Conservation (phyloP, 495 filamentous ascomycete genomes). For the Aspergillus ellipticus region DNA sequence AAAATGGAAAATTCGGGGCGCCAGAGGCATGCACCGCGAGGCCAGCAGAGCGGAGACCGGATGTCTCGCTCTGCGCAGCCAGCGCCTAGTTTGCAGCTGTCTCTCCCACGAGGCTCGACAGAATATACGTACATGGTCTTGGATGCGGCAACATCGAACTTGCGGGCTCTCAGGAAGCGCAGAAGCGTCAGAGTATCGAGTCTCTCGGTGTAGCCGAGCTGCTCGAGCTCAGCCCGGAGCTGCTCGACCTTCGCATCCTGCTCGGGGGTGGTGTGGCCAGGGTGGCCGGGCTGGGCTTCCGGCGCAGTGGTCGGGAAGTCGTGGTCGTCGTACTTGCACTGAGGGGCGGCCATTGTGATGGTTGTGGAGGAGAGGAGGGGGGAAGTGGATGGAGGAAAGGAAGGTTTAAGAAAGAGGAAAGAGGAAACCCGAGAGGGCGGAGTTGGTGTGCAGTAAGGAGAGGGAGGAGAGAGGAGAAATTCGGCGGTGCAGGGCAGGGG, state of each 20-base stretch:
- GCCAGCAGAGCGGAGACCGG: background rate
- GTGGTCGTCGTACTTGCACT: conserved; percentile 95
- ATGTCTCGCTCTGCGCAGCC: background rate
- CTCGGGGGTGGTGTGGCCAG: conserved; percentile 79
- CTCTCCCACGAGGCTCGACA: background rate
- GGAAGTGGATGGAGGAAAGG: background rate
- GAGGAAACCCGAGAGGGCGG: background rate
- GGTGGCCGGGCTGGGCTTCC: conserved; percentile 67
- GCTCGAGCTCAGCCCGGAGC: conserved; percentile 78
- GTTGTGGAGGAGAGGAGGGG: conserved; percentile 2
- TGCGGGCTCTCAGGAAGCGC: conserved; percentile 87
- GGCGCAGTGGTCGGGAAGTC: conserved; percentile 83
- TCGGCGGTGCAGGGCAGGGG: conserved; percentile 2
- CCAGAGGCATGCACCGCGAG: conserved; percentile 7
- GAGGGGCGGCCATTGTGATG: conserved; percentile 45
- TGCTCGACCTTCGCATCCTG: conserved; percentile 90
- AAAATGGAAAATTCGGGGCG: background rate
- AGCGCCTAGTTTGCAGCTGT: background rate
- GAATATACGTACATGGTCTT: conserved; percentile 75
- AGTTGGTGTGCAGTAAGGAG: background rate
- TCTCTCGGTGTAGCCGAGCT: conserved; percentile 75
- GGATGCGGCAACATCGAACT: conserved; percentile 80
- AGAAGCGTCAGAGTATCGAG: conserved; percentile 89
- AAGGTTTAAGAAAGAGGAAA: background rate
- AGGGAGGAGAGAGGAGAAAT: conserved; percentile 13